Percentiles rank a stretch among this genome's conserved stretches.
These are phyloP conservation scores for Chrysoporthe austroafricana DNA, from an alignment of 2,329 filamentous ascomycete genomes.

Conservation along the genomic window DNA sequence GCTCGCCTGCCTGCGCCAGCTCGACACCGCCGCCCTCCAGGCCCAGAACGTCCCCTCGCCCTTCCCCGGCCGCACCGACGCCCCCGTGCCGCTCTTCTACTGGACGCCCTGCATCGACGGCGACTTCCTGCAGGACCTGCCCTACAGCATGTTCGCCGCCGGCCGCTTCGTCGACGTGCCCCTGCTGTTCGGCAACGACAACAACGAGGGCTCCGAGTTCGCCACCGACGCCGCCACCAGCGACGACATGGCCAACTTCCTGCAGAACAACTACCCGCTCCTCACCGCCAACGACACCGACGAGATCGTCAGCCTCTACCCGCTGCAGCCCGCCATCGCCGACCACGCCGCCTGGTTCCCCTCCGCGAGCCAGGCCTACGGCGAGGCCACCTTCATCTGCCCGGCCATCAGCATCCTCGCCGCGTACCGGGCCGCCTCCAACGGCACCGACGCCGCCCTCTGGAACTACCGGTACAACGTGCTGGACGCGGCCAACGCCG, in stretches of 20 bases:
- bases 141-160: conserved; percentile 45
- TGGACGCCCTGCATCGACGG: conserved; percentile 57
- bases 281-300: conserved; percentile 43
- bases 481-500: conserved; percentile 41
- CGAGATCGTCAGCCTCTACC: conserved; percentile 45
- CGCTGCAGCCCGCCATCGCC: conserved; percentile 40
- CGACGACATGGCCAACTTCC: conserved; percentile 43
- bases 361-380: conserved; percentile 46
- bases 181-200: conserved; percentile 52
- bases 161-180: conserved; percentile 60
- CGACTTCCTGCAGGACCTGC: conserved; percentile 46
- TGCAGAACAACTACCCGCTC: conserved; percentile 52
- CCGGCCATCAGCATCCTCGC: conserved; percentile 46
- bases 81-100: conserved; percentile 48
- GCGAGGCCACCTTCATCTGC: conserved; percentile 51
- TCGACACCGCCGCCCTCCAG: conserved; percentile 43
- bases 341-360: conserved; percentile 50
- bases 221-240: conserved; percentile 42
- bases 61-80: conserved; percentile 43
- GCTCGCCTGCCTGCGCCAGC: conserved; percentile 48
- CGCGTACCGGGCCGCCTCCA: conserved; percentile 34
- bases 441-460: conserved; percentile 23
- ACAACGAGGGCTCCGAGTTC: conserved; percentile 53
- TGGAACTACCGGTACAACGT: conserved; percentile 58
- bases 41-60: conserved; percentile 44